Conservation (phyloP, 2,329 filamentous ascomycete genomes). For the Fusarium sp. region DNA sequence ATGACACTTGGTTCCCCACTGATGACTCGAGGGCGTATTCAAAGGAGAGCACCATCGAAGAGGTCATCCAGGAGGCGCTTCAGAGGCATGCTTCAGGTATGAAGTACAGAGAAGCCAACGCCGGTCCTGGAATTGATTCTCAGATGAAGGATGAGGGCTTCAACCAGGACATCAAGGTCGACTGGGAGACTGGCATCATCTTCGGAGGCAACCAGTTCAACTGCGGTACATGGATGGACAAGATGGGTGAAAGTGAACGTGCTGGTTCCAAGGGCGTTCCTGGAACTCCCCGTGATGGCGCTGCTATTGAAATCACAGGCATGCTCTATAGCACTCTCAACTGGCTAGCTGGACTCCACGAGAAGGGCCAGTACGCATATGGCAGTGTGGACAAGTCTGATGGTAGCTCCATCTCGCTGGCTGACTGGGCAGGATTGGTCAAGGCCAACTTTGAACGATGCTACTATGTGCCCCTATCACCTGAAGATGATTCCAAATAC, state of each 20-base stretch:
- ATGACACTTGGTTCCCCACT: constrained; percentile 92
- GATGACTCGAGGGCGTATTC: constrained; percentile 90
- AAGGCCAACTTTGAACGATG: constrained; percentile 90
- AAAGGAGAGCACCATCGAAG: constrained; percentile 82
- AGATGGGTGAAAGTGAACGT: constrained; percentile 98
- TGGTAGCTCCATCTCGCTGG: constrained; percentile 73
- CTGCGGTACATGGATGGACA: constrained; percentile 99
- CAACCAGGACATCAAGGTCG: constrained; percentile 89
- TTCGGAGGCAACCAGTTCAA: constrained; percentile 95
- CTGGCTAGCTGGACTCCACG: constrained; percentile 80
- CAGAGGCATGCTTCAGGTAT: constrained; percentile 92
- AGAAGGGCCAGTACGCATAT: constrained; percentile 78
- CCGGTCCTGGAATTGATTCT: constrained; percentile 85
- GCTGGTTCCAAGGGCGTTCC: constrained; percentile 94
- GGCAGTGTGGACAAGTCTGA: constrained; percentile 76
- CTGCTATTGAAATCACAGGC: constrained; percentile 94
- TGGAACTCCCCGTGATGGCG: constrained; percentile 95
- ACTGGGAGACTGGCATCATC: constrained; percentile 90
- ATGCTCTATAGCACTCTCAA: constrained; percentile 88
- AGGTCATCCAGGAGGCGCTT: constrained; percentile 92
- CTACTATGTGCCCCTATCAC: constrained; percentile 83
- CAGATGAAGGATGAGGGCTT: constrained; percentile 96
- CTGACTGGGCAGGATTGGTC: constrained; percentile 83
- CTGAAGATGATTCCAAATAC: constrained; percentile 79
- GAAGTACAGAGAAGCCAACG: constrained; percentile 94